Base-by-base conservation (phyloP, 768 basidiomycete genomes). In the Kwoniella newhampshirensis region DNA sequence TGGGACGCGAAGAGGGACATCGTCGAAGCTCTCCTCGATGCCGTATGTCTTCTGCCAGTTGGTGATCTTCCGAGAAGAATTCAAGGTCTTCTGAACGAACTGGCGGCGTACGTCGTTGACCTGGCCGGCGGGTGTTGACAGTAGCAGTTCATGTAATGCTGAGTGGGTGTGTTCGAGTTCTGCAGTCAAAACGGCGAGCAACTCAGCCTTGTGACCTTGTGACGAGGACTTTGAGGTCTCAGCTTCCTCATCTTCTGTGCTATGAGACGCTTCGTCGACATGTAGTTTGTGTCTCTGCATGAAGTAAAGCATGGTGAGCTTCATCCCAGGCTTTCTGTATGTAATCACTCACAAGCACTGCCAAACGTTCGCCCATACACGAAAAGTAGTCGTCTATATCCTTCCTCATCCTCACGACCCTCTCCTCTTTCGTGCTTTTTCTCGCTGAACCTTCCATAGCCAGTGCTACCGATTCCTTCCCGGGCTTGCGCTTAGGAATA, bases 401-500 rank as follows among this genome's bases (percentile, higher is more conserved):
- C 17, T 51, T 48, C 26, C 54, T 50, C 7, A 59, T 9, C 17
- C 12, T 37, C 26, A 39, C 54, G 18, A 47, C 32, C 25, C 20
- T n/a, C 37, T 50, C 35, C 13, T 48, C 50, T 41, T 27, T 37
- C 2, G 37, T 32, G 2, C 54, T 49, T 13, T 42, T 40, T 20
- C 47, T 28, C 25, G 36, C 26, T 20, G 68, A 41, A 17, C 63
- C 51, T 8, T 66, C 60, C 42, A 67, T 41, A 2, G 57, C 52
- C 3, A 45, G 52, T 18, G 43, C 45, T 2, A 60, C 63, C 1
- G 60, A 48, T 7, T 48, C 62, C 21, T 43, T 62, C 1, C 68
- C 71, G 4, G 48, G 18, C 42, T 70, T 73, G 13, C 71, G 59
- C 49, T 70, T 70, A 6, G 59, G 23, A 2, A 73, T 62, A 45